Evolutionary conservation across 139 green algal species (phyloP).

Genomic region (Trebouxia sp.): DNA sequence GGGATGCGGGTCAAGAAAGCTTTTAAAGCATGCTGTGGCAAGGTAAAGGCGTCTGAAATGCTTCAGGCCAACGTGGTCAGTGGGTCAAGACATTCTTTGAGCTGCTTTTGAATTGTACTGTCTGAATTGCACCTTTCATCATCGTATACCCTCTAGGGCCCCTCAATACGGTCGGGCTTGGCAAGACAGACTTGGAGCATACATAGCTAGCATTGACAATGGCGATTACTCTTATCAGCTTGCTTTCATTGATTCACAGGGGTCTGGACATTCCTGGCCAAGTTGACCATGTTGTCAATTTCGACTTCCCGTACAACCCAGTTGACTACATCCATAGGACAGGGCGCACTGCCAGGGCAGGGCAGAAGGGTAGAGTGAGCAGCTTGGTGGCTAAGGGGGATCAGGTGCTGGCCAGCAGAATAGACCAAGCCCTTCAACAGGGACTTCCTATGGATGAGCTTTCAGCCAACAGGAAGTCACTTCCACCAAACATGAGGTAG

Average conservation of each 20-base stretch:
- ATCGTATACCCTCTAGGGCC: too few species aligned
- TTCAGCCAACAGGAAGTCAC: constrained; percentile 43
- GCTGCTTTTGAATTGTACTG: too few species aligned
- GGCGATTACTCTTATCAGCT: too few species aligned
- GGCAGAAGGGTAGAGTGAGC: constrained; percentile 65
- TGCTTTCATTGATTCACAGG: constrained; percentile 33
- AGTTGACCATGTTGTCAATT: constrained; percentile 96
- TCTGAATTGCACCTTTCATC: too few species aligned
- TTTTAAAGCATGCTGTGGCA: too few species aligned
- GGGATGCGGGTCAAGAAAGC: too few species aligned
- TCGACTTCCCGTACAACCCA: constrained; percentile 93
- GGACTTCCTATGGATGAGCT: constrained; percentile 75
- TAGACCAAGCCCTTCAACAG: constrained; percentile 76
- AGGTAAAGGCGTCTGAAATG: too few species aligned
- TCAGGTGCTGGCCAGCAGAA: constrained; percentile 67
- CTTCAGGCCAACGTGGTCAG: too few species aligned
- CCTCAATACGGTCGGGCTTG: too few species aligned
- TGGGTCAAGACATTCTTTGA: too few species aligned
- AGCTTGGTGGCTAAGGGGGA: constrained; percentile 76
- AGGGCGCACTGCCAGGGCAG: constrained; percentile 86
- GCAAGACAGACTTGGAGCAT: too few species aligned
- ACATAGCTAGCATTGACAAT: too few species aligned
- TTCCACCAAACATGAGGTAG: constrained; percentile 63
- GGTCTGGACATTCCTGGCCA: constrained; percentile 89
- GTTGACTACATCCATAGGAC: constrained; percentile 93